Base-by-base conservation (phyloP, 2,329 filamentous ascomycete genomes). In the Clonostachys chloroleuca region DNA sequence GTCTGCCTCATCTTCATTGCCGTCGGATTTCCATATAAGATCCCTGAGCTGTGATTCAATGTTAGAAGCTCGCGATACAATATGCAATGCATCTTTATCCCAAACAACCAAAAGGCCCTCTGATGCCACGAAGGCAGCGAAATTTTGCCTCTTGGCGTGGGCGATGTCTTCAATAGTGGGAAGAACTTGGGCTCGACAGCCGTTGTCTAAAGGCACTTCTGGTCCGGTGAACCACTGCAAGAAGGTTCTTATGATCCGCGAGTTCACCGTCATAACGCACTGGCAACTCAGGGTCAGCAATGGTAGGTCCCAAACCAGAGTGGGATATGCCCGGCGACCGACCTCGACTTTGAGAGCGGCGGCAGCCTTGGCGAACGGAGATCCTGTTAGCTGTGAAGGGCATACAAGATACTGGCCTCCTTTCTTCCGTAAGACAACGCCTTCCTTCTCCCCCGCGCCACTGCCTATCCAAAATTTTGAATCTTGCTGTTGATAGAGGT, bases 201-300 rank as follows among this genome's bases (percentile, higher is more conserved):
- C 86, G 61, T 91, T 89, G 68, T 82, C 83, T 45, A 92, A 67
- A 1, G 87, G 87, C 12, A 92, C 86, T 56, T 90, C 86, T 17
- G 86, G 85, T 49, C 86, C 80, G 2, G 86, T 84, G 3, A 83
- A 83, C 80, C 81, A 89, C 48, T 84, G 77, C 9, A 92, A 71
- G 56, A 90, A 90, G 0, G 86, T 86, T 68, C 87, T 88, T 66
- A 92, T 88, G 49, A 91, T 84, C 53, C 86, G 72, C 0, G 87
- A 91, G 62, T 89, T 90, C 52, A 91, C 82, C 1, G 87, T 92
- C 84, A 92, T 89, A 44, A 86, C 85, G 57, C 82, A 87, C 81
- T 89, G 30, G 42, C 8, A 30, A 30, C 24, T 30, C 24, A 30
- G 24, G 24, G 24, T 30, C 24, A 30, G 24, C 9, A 9, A 30